Conservation (phyloP, 2,329 filamentous ascomycete genomes). For the Fusarium xyrophilum region DNA sequence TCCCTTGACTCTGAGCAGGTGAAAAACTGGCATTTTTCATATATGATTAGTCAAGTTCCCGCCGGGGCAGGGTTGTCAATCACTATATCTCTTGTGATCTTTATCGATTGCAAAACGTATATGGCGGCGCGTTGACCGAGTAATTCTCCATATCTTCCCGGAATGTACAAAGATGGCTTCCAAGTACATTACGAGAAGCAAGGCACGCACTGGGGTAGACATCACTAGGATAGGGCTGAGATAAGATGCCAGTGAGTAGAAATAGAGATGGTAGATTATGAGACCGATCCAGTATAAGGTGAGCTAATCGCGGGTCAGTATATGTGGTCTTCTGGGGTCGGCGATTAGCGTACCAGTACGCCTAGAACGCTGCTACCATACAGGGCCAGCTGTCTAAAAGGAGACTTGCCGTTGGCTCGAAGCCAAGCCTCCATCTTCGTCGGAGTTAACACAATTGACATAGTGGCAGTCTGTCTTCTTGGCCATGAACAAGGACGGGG, state of each 20-base stretch:
- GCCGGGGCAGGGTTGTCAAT: too few species aligned
- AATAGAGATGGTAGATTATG: background rate
- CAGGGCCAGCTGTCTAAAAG: background rate
- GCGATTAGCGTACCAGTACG: background rate
- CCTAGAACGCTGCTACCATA: background rate
- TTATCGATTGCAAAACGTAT: background rate
- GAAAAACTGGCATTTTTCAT: too few species aligned
- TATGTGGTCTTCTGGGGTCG: too few species aligned
- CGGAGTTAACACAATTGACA: background rate
- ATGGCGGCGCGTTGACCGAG: background rate
- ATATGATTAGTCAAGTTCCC: too few species aligned
- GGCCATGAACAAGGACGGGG: too few species aligned
- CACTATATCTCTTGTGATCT: background rate
- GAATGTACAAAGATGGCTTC: background rate
- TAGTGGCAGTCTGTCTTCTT: accelerated
- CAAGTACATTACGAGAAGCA: background rate
- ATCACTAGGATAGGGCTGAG: background rate
- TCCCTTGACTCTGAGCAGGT: too few species aligned
- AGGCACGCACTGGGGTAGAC: background rate
- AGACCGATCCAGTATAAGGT: background rate
- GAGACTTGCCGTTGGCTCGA: background rate
- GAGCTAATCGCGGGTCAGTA: background rate
- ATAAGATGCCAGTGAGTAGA: background rate
- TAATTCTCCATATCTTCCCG: background rate
- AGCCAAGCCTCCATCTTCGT: background rate